Evolutionary conservation across 371 early-diverging fungal genomes (phyloP), one percentile per base, ranked within the genome.

Genomic region (Circinella minor): DNA sequence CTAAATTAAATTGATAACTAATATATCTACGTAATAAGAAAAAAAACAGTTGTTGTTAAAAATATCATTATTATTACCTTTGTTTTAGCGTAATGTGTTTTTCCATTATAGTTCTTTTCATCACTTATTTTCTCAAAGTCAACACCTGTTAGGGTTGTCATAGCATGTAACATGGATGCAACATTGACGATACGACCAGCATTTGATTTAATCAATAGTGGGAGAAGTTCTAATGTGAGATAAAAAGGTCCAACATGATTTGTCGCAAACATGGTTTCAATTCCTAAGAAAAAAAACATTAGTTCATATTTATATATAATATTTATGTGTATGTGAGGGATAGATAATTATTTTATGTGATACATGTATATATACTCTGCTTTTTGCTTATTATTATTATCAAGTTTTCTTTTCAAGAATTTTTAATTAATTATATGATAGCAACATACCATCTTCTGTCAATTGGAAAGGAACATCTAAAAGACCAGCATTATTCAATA

Each of bases 231-330:
- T 54, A 74, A 80, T 15, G 92, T 91, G 60, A 92, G 82, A n/a
- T 83, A 85, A 68, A 88, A 89, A 64, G 90, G 93, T 18, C 91
- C 95, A 46, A 95, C 75, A 68, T 95, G 95, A 77, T 96, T 95
- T 10, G 80, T 80, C 10, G 80, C 83, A 43, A 79, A 77, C 64
- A 77, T 79, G 1, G 38, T 69, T 54, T 81, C 81, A 55, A 78
- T 73, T 8, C 70, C 72, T 71, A 57, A 4, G 36, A 39, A 14
- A 8, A 36, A 7, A 60, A n/a, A 54, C 4, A 15, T 13, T n/a
- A n/a, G 27, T 27, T 27, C 2, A 27, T 27, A 27, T 27, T 27
- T 27, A 27, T 27, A 2, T 27, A 27, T 2, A 27, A 2, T 27
- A 27, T 27, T 27, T 27, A 27, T 27, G 27, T 27, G 27, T 27